Conservation (phyloP, 2,329 filamentous ascomycete species). For the Colletotrichum truncatum region DNA sequence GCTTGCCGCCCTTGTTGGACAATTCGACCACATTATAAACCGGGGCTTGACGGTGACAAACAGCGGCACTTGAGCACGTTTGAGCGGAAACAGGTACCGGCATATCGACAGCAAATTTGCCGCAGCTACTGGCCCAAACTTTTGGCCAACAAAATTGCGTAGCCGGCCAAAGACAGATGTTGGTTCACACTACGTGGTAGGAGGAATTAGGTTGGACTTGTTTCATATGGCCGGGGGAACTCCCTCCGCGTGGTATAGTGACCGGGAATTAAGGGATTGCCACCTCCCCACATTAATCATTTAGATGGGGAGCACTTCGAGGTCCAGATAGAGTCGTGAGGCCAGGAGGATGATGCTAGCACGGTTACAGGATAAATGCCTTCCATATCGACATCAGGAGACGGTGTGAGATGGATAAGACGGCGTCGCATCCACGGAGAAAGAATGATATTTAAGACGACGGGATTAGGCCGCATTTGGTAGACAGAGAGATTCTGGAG, state of each 20-base stretch:
- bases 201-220: slow-evolving; percentile 3
- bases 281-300: slow-evolving; percentile 16
- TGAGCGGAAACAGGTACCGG: not conserved
- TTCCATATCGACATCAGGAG: not conserved
- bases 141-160: not conserved
- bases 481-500: not conserved
- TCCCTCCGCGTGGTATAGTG: slow-evolving; percentile 25
- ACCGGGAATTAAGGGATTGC: slow-evolving; percentile 16
- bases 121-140: not conserved
- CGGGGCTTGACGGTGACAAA: not conserved
- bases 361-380: slow-evolving; percentile 2
- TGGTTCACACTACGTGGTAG: slow-evolving; percentile 6
- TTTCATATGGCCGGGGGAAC: slow-evolving; percentile 20
- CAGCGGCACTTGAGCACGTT: slow-evolving; percentile 10
- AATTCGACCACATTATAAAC: too few relatives aligned
- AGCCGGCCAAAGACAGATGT: slow-evolving; percentile 6
- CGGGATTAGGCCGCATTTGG: not conserved
- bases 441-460: not conserved
- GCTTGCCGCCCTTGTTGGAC: not conserved
- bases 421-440: not conserved
- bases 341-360: slow-evolving; percentile 2
- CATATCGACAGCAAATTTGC: not conserved
- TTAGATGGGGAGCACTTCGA: not conserved
- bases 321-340: not conserved
- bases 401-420: not conserved